These are phyloP conservation scores for Rhizoclosmatium globosum DNA, from an alignment of 192 early-diverging fungal species.

Conservation along the genomic window DNA sequence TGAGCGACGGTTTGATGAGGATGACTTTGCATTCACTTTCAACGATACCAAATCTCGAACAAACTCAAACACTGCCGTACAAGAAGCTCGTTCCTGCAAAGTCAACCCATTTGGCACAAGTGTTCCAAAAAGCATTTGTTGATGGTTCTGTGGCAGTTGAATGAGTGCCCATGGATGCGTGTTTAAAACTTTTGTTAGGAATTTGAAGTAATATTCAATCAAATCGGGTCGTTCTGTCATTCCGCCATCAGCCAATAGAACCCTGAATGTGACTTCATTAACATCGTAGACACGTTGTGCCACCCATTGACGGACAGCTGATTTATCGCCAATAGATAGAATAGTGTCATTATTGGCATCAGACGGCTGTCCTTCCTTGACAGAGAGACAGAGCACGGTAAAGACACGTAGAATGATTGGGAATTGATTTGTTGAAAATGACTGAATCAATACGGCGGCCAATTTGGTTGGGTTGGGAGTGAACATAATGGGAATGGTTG, in stretches of 20 bases:
- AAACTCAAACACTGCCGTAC: conserved; percentile 38
- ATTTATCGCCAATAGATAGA: conserved; percentile 23
- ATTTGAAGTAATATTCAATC: conserved; percentile 42
- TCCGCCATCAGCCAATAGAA: conserved; percentile 26
- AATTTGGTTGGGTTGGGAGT: conserved; percentile 23
- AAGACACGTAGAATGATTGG: conserved; percentile 21
- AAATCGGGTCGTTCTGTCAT: conserved; percentile 43
- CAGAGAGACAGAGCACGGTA: conserved; percentile 5
- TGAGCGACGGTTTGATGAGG: not conserved
- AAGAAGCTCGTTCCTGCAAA: conserved; percentile 42
- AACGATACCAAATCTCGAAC: conserved; percentile 31
- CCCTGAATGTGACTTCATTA: conserved; percentile 17
- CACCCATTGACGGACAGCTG: conserved; percentile 20
- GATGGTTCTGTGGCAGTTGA: conserved; percentile 21
- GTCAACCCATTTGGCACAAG: conserved; percentile 29
- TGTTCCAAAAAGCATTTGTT: conserved; percentile 29
- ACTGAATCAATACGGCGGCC: conserved; percentile 5
- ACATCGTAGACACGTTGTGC: conserved; percentile 14
- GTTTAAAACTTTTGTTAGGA: conserved; percentile 33
- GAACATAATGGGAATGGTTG: conserved; percentile 35
- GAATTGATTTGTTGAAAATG: conserved; percentile 23
- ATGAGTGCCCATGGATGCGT: conserved; percentile 40
- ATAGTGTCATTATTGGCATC: not conserved
- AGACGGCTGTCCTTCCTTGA: not conserved
- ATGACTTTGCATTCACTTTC: not conserved